Percentiles rank a stretch among this genome's conserved stretches.
phyloP scores from a whole-genome alignment of 2,329 filamentous ascomycete species.

The Claviceps paspali region DNA sequence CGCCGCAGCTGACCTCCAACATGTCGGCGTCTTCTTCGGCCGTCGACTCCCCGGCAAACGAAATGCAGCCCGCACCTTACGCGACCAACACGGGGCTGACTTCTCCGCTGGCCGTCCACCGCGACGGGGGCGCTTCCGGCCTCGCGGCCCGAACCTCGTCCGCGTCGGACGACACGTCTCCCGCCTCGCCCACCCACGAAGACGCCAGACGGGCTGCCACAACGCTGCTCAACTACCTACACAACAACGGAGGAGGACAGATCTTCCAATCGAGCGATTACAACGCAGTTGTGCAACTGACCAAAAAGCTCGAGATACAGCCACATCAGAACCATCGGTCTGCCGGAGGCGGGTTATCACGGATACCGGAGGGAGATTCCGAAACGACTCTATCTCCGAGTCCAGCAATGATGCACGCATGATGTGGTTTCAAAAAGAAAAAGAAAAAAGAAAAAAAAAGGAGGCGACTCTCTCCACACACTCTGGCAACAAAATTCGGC shows the following conservation, averaged over 20 bases:
- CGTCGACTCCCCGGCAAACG: constrained; percentile 35
- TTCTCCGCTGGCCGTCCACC: constrained; percentile 20
- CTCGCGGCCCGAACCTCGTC: constrained; percentile 15
- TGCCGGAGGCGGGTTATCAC: constrained; percentile 33
- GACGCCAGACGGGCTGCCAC: constrained; percentile 73
- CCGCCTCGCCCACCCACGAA: constrained; percentile 62
- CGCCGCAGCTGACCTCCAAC: constrained; percentile 32
- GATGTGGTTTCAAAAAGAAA: constrained; percentile 8
- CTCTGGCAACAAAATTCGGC: constrained; percentile 20
- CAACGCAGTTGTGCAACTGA: constrained; percentile 61
- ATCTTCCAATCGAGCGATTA: constrained; percentile 61
- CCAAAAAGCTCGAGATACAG: constrained; percentile 68
- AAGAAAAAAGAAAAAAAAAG: constrained; percentile 9
- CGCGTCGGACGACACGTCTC: constrained; percentile 34
- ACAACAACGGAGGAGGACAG: constrained; percentile 51
- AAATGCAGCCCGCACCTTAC: constrained; percentile 26
- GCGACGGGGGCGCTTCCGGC: constrained; percentile 20
- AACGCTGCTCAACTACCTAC: constrained; percentile 68
- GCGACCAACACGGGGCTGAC: constrained; percentile 28
- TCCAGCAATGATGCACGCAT: constrained; percentile 15
- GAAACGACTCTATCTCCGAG: constrained; percentile 25
- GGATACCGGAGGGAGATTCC: constrained; percentile 41
- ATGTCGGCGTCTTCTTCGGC: constrained; percentile 35
- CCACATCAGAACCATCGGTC: constrained; percentile 24
- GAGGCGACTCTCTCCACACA: constrained; percentile 14